phyloP scores from a whole-genome alignment of 352 stramenopile species.

The Globisporangium acanthophoron region DNA sequence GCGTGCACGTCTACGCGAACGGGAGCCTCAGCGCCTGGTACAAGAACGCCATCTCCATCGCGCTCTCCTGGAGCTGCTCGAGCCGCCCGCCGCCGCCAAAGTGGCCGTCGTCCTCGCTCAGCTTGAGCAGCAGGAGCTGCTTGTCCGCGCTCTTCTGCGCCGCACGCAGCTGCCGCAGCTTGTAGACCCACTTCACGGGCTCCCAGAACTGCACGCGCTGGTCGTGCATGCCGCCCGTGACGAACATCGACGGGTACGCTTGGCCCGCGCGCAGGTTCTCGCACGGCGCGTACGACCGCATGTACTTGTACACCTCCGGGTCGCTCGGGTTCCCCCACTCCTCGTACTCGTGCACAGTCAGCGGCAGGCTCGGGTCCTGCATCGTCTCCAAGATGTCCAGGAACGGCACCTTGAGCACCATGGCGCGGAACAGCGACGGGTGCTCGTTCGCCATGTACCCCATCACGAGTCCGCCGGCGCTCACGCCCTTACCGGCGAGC shows the following conservation, averaged over 20 bases:
- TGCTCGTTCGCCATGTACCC: slow-evolving; percentile 83
- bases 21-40: slow-evolving; percentile 60
- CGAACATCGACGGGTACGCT: slow-evolving; percentile 73
- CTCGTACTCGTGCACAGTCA: slow-evolving; percentile 91
- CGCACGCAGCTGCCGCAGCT: slow-evolving; percentile 46
- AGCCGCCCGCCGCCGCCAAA: slow-evolving; percentile 72
- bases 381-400: slow-evolving; percentile 87
- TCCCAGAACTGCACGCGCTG: slow-evolving; percentile 84
- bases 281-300: slow-evolving; percentile 76
- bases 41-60: slow-evolving; percentile 83
- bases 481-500: slow-evolving; percentile 76
- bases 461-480: slow-evolving; percentile 84
- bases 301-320: slow-evolving; percentile 47
- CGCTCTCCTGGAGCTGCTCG: slow-evolving; percentile 72
- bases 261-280: slow-evolving; percentile 49
- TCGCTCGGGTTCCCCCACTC: slow-evolving; percentile 85
- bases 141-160: slow-evolving; percentile 2
- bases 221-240: slow-evolving; percentile 82
- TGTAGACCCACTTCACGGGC: slow-evolving; percentile 80
- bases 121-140: slow-evolving; percentile 51
- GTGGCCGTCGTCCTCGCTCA: slow-evolving; percentile 78
- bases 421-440: slow-evolving; percentile 60
- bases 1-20: slow-evolving; percentile 16
- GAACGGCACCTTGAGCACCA: slow-evolving; percentile 89
- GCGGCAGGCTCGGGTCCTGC: slow-evolving; percentile 72